A percentile compares a stretch with the other conserved stretches of the same genome.
These are phyloP conservation scores for Candida sojae DNA, from an alignment of 1,139 yeast genomes.

Conservation along the genomic window DNA sequence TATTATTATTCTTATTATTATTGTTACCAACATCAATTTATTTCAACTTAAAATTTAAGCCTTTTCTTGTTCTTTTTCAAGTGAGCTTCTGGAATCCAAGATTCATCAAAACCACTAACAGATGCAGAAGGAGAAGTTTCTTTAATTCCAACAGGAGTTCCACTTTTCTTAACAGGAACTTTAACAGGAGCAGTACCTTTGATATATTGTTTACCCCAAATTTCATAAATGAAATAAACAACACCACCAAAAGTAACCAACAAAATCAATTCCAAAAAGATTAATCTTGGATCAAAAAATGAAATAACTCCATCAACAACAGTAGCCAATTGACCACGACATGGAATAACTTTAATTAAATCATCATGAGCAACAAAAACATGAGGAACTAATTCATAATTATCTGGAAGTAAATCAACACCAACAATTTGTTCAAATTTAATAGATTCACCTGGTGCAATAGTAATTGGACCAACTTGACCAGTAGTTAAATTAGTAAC, in stretches of 20 bases:
- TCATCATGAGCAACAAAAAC: conserved; percentile 55
- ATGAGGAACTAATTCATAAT: conserved; percentile 63
- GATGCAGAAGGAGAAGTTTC: conserved; percentile 30
- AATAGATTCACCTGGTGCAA: conserved; percentile 51
- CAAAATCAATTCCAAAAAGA: conserved; percentile 61
- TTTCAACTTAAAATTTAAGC: conserved; percentile 23
- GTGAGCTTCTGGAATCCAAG: conserved; percentile 41
- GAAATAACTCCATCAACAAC: conserved; percentile 71
- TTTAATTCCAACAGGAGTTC: conserved; percentile 26
- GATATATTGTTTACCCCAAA: conserved; percentile 47
- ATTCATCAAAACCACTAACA: conserved; percentile 30
- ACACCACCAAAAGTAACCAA: conserved; percentile 50
- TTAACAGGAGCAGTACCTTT: conserved; percentile 39
- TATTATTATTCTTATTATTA: no score
- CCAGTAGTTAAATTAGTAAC: conserved; percentile 66
- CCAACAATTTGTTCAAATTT: conserved; percentile 55
- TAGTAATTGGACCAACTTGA: conserved; percentile 61
- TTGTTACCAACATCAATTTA: no score
- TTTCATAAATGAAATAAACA: conserved; percentile 49
- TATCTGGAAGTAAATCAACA: conserved; percentile 57
- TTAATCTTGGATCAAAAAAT: conserved; percentile 69
- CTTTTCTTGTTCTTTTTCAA: conserved; percentile 34
- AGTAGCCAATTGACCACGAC: conserved; percentile 57
- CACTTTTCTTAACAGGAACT: conserved; percentile 16
- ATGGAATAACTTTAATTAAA: conserved; percentile 56